Evolutionary conservation across 2,329 filamentous ascomycete species (phyloP), one percentile per base, ranked within the genome.

Genomic region (Fusarium sp.): DNA sequence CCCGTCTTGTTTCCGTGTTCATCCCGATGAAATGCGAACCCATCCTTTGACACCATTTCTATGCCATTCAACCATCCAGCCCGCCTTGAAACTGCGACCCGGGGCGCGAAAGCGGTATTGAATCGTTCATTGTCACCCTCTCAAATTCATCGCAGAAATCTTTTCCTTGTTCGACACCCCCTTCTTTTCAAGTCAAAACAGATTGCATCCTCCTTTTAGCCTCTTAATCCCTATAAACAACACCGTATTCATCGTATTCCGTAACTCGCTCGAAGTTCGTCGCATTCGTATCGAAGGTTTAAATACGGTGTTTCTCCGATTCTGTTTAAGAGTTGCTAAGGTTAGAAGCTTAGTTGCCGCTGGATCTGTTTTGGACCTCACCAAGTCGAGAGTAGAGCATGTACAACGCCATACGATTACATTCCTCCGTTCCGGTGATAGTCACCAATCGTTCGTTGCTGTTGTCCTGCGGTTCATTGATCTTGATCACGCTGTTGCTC

Each of bases 381-480:
- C 96, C 96, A 80, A 99, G 92, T 86, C 96, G 90, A 63, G 94
- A 97, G 82, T 99, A 99, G 57, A 99, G 89, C 95, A 99, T 98
- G 83, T 98, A 99, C 58, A 99, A 84, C n/a, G 96, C 96, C 95
- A 99, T 98, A 77, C 97, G 93, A 83, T 99, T 99, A 85, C 94
- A 98, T 82, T 99, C 96, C 75, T 97, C 94, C 7, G 96, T 98
- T 70, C 96, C 96, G 3, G 96, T 98, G 74, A 99, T 97, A 17
- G 96, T 99, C 60, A 99, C 96, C 63, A 99, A 85, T 68, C 96
- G 91, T 85, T 99, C 96, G 77, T 98, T 99, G 86, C 94, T 98
- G 83, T 97, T 98, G 81, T 98, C 96, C 80, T 98, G 96, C 2
- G 96, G 96, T 80, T 99, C 96, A 79, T 99, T 98, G 86, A 99